phyloP scores from a whole-genome alignment of 2,329 filamentous ascomycete species.

The Corniculantispora saksenae region DNA sequence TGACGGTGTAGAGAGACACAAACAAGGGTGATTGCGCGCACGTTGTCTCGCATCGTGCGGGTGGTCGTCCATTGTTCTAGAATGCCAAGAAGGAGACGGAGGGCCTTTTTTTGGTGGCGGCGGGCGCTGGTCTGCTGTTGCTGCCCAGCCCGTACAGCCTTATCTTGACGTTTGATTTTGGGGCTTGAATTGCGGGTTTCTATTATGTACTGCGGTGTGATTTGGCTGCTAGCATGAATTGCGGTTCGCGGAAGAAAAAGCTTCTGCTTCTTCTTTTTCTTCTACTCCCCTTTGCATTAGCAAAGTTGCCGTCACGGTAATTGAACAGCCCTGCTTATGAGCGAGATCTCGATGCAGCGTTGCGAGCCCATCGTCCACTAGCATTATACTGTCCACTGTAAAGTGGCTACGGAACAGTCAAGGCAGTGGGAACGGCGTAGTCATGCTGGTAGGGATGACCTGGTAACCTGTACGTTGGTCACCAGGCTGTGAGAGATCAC shows the following conservation, averaged over 20 bases:
- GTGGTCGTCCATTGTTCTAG: slow-evolving; percentile 4
- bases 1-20: neutral
- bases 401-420: no score
- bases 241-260: no score
- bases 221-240: no score
- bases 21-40: neutral
- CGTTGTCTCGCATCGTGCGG: neutral
- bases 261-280: no score
- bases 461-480: neutral
- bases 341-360: neutral
- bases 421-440: neutral
- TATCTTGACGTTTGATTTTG: no score
- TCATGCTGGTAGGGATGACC: no score
- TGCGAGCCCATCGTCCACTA: neutral
- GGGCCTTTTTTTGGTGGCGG: no score
- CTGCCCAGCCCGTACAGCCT: slow-evolving; percentile 1
- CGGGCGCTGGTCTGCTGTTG: neutral
- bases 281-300: no score
- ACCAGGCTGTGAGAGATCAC: neutral
- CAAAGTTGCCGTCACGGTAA: no score
- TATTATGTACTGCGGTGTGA: no score
- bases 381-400: neutral
- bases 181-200: neutral
- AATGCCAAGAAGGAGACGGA: slow-evolving; percentile 5
- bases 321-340: no score